Evolutionary conservation across 768 basidiomycete genomes (phyloP), one percentile per base, ranked within the genome.

Genomic region (Pholiota conissans): DNA sequence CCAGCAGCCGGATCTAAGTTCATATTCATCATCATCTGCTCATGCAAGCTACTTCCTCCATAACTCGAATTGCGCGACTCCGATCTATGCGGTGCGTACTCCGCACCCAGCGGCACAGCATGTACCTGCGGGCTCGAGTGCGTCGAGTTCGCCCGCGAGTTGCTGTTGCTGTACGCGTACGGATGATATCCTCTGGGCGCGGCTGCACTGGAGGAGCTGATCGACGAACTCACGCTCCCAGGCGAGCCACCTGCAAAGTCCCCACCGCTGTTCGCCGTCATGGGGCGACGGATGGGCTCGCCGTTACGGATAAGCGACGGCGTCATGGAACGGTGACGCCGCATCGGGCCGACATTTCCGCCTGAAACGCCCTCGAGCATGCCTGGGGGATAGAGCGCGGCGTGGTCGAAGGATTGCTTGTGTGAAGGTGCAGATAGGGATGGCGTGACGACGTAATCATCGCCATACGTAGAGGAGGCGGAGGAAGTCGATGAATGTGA

Each of bases 311-410:
- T 70, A 27, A 86, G 60, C 0, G 85, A 85, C 8, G 90, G 90
- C 7, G 90, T 92, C 80, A 88, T 89, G 69, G 88, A 90, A 55
- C 90, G 79, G 66, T 90, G 84, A 46, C 90, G 78, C 51, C 89
- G 75, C 46, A 85, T 78, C 9, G 89, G 86, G 9, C 89, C 87
- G n/a, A 80, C 66, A 13, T 77, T 79, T 51, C 63, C 35, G 30
- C 55, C 47, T 9, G 24, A 6, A 2, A 68, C 62, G 26, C 61
- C 60, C 1, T 74, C 74, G 40, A 76, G 64, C 62, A 79, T 66
- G 11, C 76, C 73, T 22, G 79, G 68, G 0, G 80, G 76, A 63
- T 83, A 87, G 47, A 87, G 67, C 52, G 75, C 60, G 0, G 71
- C 59, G 64, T 86, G 81, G 71, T 89, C 89, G 53, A 90, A 90